phyloP scores from a whole-genome alignment of 495 filamentous ascomycete genomes.

The Podospora appendiculata region DNA sequence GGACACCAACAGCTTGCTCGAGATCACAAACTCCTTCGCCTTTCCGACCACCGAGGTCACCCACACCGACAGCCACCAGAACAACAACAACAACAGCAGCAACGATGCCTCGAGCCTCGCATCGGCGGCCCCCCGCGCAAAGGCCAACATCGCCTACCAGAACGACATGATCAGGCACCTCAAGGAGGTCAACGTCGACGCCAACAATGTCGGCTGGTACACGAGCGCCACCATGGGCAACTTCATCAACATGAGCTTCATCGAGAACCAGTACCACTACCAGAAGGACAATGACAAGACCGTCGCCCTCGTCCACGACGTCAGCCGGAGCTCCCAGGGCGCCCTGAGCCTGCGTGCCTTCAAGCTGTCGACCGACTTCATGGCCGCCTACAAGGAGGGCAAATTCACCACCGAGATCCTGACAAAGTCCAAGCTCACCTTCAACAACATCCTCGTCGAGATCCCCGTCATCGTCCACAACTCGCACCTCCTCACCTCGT shows the following conservation, averaged over 20 bases:
- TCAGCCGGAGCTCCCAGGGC: conserved; percentile 87
- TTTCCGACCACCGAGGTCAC: conserved; percentile 78
- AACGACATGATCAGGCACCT: conserved; percentile 96
- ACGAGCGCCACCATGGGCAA: conserved; percentile 98
- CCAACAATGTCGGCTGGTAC: conserved; percentile 98
- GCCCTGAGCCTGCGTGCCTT: conserved; percentile 85
- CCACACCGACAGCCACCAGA: conserved; percentile 66
- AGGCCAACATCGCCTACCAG: conserved; percentile 83
- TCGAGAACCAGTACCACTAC: conserved; percentile 97
- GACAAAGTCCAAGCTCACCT: conserved; percentile 83
- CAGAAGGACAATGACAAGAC: conserved; percentile 93
- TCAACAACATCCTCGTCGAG: conserved; percentile 90
- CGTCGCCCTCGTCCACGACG: conserved; percentile 91
- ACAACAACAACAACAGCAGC: conserved; percentile 13
- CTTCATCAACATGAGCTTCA: conserved; percentile 87
- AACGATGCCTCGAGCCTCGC: conserved; percentile 72
- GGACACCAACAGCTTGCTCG: conserved; percentile 74
- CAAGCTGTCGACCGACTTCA: conserved; percentile 79
- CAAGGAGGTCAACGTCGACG: conserved; percentile 95
- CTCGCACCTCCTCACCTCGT: conserved; percentile 91
- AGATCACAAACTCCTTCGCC: conserved; percentile 91
- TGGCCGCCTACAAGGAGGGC: conserved; percentile 86
- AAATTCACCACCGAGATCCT: conserved; percentile 96
- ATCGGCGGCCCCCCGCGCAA: conserved; percentile 82
- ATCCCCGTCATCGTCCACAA: conserved; percentile 91